Evolutionary conservation across 2,329 filamentous ascomycete genomes (phyloP), one percentile per base, ranked within the genome.

Genomic region (Cercospora berteroae): DNA sequence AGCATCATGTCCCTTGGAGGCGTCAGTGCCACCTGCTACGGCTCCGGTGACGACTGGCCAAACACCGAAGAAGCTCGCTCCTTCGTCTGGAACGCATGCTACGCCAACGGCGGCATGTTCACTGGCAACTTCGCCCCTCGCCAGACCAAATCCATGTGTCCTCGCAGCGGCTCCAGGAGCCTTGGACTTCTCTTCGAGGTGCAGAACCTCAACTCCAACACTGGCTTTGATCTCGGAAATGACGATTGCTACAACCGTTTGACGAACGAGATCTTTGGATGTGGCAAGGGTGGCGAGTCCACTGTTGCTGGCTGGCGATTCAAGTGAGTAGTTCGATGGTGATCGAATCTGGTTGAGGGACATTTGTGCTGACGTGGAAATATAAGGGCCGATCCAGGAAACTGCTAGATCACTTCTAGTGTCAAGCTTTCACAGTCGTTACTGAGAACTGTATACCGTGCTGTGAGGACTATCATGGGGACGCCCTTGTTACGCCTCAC

Each of bases 141-240:
- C 5, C 69, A 70, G 60, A 63, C 60, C 52, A 69, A 70, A 27
- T 39, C 60, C 44, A 70, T 70, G 67, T 70, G 67, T n/a, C 63
- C 64, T 7, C 60, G 57, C 27, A 42, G 64, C 64, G 20, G 56
- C 18, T 1, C 23, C 63, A 33, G 61, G 25, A 60, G 50, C 44
- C 29, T 65, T 25, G 67, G 64, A 12, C 33, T 67, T 3, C 52
- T 67, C 6, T 70, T 69, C 36, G 61, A 67, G 20, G 64, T 70
- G 13, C 60, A 70, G 55, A 69, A 70, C 62, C 42, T 63, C 52
- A 69, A 70, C 50, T 42, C 42, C 13, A 55, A 65, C 12, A 56
- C 55, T 2, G 64, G 67, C 4, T 70, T 69, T 44, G 64, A 69
- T 20, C 25, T 70, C 0, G 65, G 65, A 10, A 59, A 70, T 27